phyloP scores from a whole-genome alignment of 345 rosid species.

The Syzygium oleosum region DNA sequence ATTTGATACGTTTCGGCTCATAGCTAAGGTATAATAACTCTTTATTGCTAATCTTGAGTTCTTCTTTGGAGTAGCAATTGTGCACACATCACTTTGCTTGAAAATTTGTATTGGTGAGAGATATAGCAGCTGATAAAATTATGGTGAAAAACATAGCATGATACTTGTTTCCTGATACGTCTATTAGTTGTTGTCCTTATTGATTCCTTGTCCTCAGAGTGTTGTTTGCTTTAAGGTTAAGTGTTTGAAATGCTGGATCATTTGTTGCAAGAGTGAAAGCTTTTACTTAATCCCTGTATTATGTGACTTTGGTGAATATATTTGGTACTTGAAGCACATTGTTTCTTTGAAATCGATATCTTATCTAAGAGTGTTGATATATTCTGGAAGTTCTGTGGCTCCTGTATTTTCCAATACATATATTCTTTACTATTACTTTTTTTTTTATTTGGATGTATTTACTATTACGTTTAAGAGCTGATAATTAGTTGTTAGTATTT shows the following conservation, averaged over 20 bases:
- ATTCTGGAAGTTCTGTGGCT: not conserved
- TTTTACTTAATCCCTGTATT: not conserved
- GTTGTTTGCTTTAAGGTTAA: not conserved
- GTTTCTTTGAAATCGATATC: not conserved
- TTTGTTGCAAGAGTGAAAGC: not conserved
- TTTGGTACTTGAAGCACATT: not conserved
- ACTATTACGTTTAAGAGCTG: not conserved
- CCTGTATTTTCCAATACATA: not conserved
- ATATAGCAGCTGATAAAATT: not conserved
- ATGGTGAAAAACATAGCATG: not conserved
- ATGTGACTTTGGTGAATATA: not conserved
- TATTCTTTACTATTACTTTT: not conserved
- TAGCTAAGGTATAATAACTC: conserved; percentile 63
- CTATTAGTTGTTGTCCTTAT: not conserved
- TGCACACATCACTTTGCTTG: not conserved
- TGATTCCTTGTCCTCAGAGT: not conserved
- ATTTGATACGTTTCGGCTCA: conserved; percentile 58
- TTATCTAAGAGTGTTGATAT: not conserved
- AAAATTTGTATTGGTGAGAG: not conserved
- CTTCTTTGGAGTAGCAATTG: not conserved
- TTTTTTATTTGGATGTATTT: not conserved
- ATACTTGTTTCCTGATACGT: not conserved
- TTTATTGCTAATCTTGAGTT: not conserved
- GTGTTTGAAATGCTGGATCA: not conserved
- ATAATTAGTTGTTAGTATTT: not conserved